These are phyloP conservation scores for Bipolaris cookei DNA, from an alignment of 2,329 filamentous ascomycete species.

Conservation along the genomic window DNA sequence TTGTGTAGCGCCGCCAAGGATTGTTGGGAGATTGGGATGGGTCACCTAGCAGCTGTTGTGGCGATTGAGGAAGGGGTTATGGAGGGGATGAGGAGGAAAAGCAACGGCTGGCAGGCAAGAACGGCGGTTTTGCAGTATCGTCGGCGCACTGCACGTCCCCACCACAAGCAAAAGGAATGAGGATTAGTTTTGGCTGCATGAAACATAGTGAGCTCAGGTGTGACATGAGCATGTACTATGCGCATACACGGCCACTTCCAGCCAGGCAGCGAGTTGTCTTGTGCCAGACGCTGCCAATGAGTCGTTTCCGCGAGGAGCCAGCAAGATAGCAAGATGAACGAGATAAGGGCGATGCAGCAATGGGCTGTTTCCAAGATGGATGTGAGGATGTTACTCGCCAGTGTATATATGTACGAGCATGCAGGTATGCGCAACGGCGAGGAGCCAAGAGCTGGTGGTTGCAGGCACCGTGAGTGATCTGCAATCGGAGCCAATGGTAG, in stretches of 20 bases:
- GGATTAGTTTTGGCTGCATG: neutral
- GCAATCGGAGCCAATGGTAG: conserved; percentile 5
- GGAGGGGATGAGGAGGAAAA: neutral
- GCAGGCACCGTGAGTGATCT: neutral
- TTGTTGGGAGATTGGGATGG: neutral
- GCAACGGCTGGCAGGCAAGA: neutral
- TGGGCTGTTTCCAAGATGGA: neutral
- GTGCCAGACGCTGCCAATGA: neutral
- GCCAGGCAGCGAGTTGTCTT: neutral
- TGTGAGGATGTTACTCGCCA: neutral
- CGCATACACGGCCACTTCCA: neutral
- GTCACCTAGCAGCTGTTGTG: neutral
- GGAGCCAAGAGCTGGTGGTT: neutral
- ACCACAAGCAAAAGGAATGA: neutral
- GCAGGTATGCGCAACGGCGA: neutral
- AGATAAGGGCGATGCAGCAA: neutral
- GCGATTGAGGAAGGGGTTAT: neutral
- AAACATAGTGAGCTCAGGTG: neutral
- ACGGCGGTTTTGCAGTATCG: neutral
- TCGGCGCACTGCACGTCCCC: neutral
- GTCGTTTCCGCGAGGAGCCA: neutral
- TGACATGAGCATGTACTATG: neutral
- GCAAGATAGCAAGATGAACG: neutral
- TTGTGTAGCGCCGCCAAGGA: neutral
- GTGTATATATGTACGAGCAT: too few relatives aligned